A percentile compares a stretch with the other conserved stretches of the same genome.
Conservation (phyloP, 2,329 filamentous ascomycete genomes). For the Xylaria polymorpha region DNA sequence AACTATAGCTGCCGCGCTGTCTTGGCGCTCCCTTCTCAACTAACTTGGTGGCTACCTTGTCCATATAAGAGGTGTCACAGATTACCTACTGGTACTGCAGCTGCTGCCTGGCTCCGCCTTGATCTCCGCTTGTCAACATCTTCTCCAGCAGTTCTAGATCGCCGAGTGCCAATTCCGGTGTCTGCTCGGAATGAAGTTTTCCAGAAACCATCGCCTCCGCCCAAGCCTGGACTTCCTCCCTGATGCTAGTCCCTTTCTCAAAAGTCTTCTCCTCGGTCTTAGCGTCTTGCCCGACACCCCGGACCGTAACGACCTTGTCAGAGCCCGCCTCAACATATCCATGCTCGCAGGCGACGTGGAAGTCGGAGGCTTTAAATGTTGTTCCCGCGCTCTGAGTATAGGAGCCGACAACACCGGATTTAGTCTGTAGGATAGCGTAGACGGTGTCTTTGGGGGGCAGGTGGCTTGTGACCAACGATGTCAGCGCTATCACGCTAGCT, state of each 20-base stretch:
- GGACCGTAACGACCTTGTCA: constrained; percentile 58
- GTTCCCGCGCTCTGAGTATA: constrained; percentile 69
- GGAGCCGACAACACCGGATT: constrained; percentile 66
- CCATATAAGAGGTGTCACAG: constrained; percentile 14
- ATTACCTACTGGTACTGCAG: constrained; percentile 54
- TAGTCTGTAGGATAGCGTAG: constrained; percentile 66
- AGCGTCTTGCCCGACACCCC: constrained; percentile 50
- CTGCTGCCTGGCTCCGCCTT: constrained; percentile 54
- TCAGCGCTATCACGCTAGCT: constrained; percentile 64
- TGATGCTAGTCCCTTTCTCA: constrained; percentile 64
- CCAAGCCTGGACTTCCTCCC: constrained; percentile 71
- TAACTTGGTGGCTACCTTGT: background rate
- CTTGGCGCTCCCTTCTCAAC: constrained; percentile 1
- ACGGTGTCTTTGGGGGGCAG: constrained; percentile 76
- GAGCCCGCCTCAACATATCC: constrained; percentile 63
- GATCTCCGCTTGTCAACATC: constrained; percentile 61
- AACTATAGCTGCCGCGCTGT: constrained; percentile 37
- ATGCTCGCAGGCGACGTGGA: constrained; percentile 67
- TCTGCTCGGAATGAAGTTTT: constrained; percentile 62
- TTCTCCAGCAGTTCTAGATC: constrained; percentile 70
- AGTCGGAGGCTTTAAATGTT: constrained; percentile 64
- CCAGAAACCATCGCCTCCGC: constrained; percentile 63
- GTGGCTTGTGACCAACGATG: constrained; percentile 64
- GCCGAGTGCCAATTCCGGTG: constrained; percentile 67
- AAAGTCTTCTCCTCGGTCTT: constrained; percentile 59